Conservation (phyloP, 352 stramenopile species). For the Elongisporangium prolatum region DNA sequence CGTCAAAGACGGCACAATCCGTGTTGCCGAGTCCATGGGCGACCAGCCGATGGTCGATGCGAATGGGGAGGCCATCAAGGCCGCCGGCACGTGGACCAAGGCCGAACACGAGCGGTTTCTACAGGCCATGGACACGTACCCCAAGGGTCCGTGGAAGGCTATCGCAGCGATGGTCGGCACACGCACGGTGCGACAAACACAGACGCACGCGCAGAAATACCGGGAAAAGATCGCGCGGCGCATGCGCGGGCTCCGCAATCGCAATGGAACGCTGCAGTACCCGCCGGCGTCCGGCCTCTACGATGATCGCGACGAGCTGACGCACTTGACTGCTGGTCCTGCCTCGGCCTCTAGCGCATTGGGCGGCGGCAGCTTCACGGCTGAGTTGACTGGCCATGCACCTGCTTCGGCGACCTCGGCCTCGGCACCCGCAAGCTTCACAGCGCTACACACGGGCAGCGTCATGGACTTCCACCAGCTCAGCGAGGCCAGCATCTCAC, state of each 20-base stretch:
- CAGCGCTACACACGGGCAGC: not conserved
- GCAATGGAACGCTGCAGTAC: slow-evolving; percentile 46
- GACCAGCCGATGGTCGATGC: slow-evolving; percentile 49
- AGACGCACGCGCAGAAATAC: slow-evolving; percentile 71
- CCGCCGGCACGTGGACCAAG: slow-evolving; percentile 52
- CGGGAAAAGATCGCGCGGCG: slow-evolving; percentile 52
- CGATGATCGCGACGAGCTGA: not conserved
- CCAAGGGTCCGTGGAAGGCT: slow-evolving; percentile 58
- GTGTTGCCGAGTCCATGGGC: slow-evolving; percentile 54
- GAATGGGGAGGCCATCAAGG: slow-evolving; percentile 53
- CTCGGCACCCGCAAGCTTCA: not conserved
- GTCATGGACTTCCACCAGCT: slow-evolving; percentile 29
- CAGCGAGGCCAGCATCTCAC: slow-evolving; percentile 34
- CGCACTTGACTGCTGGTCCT: not conserved
- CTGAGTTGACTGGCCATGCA: too few relatives aligned
- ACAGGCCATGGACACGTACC: slow-evolving; percentile 47
- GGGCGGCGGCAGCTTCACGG: not conserved
- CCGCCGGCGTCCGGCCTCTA: slow-evolving; percentile 8
- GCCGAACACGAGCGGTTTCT: slow-evolving; percentile 60
- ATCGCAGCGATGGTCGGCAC: slow-evolving; percentile 65
- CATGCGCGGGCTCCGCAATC: slow-evolving; percentile 58
- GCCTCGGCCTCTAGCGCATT: not conserved
- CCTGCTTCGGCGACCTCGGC: not conserved
- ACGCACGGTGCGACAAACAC: slow-evolving; percentile 59
- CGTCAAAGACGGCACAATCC: slow-evolving; percentile 66